These are phyloP conservation scores for Favolaschia claudopus DNA, from an alignment of 768 basidiomycete species.

Conservation along the genomic window DNA sequence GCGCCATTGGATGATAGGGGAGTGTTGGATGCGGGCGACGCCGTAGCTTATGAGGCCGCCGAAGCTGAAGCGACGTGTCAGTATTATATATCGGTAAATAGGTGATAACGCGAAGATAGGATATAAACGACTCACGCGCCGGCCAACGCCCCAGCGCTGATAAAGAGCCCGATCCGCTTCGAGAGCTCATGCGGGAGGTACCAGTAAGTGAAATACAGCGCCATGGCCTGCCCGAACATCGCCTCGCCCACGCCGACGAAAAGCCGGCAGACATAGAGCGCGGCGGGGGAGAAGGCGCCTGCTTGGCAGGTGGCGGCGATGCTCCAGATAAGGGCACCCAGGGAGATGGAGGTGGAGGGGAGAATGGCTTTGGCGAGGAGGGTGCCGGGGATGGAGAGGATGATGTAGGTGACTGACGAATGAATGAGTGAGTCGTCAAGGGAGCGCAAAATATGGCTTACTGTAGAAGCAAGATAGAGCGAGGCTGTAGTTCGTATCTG, in stretches of 20 bases:
- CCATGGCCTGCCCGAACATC: conserved; percentile 18
- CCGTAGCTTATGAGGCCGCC: conserved; percentile 17
- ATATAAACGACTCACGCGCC: conserved; percentile 9
- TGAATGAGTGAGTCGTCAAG: neutral
- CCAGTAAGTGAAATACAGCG: conserved; percentile 21
- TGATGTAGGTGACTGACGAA: conserved; percentile 13
- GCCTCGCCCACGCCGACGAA: conserved; percentile 23
- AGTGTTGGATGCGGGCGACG: conserved; percentile 9
- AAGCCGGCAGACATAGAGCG: conserved; percentile 17
- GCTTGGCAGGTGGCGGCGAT: conserved; percentile 22
- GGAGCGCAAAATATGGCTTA: neutral
- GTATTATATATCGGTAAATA: neutral
- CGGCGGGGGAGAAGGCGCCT: conserved; percentile 13
- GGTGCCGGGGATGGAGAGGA: conserved; percentile 17
- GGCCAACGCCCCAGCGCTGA: conserved; percentile 17
- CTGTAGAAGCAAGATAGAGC: conserved; percentile 21
- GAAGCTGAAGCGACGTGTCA: neutral
- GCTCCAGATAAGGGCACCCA: conserved; percentile 21
- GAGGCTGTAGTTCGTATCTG: conserved; percentile 18
- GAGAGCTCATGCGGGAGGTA: conserved; percentile 21
- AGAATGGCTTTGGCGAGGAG: conserved; percentile 19
- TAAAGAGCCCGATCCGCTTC: conserved; percentile 22
- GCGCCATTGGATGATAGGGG: neutral
- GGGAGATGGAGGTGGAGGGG: conserved; percentile 19
- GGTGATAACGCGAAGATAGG: neutral